phyloP scores from a whole-genome alignment of 495 filamentous ascomycete genomes.

The Chaetomidium leptoderma region DNA sequence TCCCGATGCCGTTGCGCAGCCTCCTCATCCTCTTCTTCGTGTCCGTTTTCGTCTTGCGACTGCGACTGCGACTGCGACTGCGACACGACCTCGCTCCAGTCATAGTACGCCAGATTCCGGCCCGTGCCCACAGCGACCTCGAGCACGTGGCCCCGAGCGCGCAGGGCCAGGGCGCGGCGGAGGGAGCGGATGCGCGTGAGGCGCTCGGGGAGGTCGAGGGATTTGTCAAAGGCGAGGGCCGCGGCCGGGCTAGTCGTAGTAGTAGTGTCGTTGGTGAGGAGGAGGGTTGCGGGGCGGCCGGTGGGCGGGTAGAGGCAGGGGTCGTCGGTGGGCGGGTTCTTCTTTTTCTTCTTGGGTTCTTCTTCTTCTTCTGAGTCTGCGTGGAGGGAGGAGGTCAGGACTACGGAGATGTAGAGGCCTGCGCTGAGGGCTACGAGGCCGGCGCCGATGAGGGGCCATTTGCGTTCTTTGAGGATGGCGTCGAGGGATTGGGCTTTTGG shows the following conservation, averaged over 20 bases:
- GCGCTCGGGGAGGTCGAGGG: conserved; percentile 57
- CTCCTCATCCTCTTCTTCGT: conserved; percentile 14
- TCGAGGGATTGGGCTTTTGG: conserved; percentile 16
- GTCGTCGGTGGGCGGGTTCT: no score
- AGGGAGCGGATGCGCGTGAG: conserved; percentile 59
- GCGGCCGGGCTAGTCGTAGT: background rate
- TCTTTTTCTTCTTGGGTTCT: conserved; percentile 6
- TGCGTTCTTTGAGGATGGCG: conserved; percentile 20
- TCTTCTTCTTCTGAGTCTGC: conserved; percentile 12
- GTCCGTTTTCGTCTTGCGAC: no score
- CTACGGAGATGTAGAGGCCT: conserved; percentile 31
- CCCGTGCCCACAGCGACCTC: conserved; percentile 93
- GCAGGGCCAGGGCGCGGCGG: conserved; percentile 55
- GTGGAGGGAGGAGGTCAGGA: conserved; percentile 30
- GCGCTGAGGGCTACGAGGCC: conserved; percentile 24
- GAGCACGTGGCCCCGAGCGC: conserved; percentile 73
- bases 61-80: no score
- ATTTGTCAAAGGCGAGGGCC: conserved; percentile 30
- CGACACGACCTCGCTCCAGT: conserved; percentile 38
- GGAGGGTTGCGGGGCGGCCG: conserved; percentile 17
- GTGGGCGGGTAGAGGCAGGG: conserved; percentile 9
- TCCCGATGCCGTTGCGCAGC: conserved; percentile 10
- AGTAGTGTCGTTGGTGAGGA: conserved; percentile 13
- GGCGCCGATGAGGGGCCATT: conserved; percentile 29
- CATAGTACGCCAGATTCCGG: conserved; percentile 74